A percentile compares a stretch with the other conserved stretches of the same genome.
Evolutionary conservation across 306 rosid genomes (phyloP).

Genomic region (Argentina anserina): DNA sequence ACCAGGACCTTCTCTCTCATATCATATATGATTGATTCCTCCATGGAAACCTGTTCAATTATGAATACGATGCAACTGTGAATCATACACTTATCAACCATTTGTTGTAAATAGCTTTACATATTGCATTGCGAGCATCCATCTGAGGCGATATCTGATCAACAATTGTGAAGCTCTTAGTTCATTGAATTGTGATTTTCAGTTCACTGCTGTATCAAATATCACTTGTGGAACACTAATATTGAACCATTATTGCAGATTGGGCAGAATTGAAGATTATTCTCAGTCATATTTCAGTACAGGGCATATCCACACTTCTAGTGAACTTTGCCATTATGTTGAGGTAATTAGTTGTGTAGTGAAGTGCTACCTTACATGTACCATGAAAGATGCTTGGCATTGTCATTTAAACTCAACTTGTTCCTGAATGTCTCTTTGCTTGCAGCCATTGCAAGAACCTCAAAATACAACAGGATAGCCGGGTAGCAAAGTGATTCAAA

Average conservation of each 20-base stretch:
- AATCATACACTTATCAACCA: neutral
- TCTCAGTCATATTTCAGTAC: conserved; percentile 77
- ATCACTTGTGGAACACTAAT: neutral
- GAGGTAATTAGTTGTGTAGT: conserved; percentile 40
- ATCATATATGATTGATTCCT: neutral
- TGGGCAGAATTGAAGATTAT: conserved; percentile 74
- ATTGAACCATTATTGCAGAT: conserved; percentile 41
- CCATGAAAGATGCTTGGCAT: neutral
- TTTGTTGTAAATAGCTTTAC: neutral
- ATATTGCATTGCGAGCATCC: neutral
- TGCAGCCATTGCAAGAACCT: conserved; percentile 34
- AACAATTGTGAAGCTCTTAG: neutral
- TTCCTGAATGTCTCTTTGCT: neutral
- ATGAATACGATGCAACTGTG: neutral
- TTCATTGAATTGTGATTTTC: neutral
- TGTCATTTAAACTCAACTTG: neutral
- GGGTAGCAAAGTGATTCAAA: conserved; percentile 5
- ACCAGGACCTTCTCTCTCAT: conserved; percentile 10
- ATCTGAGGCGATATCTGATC: neutral
- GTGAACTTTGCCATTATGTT: conserved; percentile 38
- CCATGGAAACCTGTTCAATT: neutral
- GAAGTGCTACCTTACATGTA: conserved; percentile 5
- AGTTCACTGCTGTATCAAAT: neutral
- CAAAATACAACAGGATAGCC: neutral
- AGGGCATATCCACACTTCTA: conserved; percentile 64